Base-by-base conservation (phyloP, 2,329 filamentous ascomycete genomes). In the Alternaria panax region DNA sequence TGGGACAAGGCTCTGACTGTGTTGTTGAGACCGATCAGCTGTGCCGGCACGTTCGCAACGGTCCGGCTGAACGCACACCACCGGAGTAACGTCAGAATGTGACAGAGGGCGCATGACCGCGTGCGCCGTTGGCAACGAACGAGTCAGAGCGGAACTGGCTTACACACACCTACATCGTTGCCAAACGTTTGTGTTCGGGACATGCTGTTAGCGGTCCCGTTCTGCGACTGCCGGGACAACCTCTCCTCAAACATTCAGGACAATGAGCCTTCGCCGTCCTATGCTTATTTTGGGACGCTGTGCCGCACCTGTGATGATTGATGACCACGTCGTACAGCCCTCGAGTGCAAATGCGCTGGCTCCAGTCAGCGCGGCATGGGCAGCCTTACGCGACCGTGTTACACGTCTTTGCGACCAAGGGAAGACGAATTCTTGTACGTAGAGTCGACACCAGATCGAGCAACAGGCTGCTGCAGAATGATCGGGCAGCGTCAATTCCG, bases 301-400 rank as follows among this genome's bases (percentile, higher is more conserved):
- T 57, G 61, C 54, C 41, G 59, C 54, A 20, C 8, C 12, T 52
- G 45, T 25, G 30, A 48, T 48, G 45, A 34, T 48, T 42, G 30
- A 57, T 51, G 57, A 62, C 56, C 40, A 48, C 72, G 72, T 56
- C 46, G 71, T 75, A 66, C 53, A 56, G 74, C 66, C 43, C 25
- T 45, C 30, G 42, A 43, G 38, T 52, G 56, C 53, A 62, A 27
- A 65, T 74, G 71, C 61, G 72, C 67, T 75, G 73, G 70, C 71
- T 72, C 70, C 70, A 74, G 65, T 71, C 61, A 71, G 54, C 40
- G 58, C 51, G 62, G 59, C 64, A 66, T 55, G 54, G 62, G 63
- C 54, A 63, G 62, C 55, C 62, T 63, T 59, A 56, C 24, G 51
- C 48, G 50, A 58, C 55, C 22, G 66, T 63, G 63, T 60, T 62